Evolutionary conservation across 306 rosid genomes (phyloP), one percentile per base, ranked within the genome.

Genomic region (Vigna reflexopilosa): DNA sequence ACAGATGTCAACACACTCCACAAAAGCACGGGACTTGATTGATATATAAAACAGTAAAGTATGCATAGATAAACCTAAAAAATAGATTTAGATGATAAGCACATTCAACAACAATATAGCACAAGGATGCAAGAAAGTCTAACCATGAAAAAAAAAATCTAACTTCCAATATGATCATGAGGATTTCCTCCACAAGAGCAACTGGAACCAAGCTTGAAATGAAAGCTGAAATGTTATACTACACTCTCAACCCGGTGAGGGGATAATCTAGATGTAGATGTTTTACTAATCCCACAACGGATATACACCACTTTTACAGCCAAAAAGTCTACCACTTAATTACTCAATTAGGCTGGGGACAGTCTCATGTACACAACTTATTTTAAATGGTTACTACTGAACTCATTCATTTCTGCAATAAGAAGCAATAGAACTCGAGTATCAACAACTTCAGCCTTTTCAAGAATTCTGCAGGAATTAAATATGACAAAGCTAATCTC

Each of bases 51-150:
- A 64, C 65, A 67, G 1, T 48, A 8, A 34, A 69, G 59, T 56
- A 38, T 47, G 38, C 52, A 61, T 54, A 74, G 36, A 58, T 45
- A 75, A 81, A 76, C 75, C 75, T 28, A 9, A 42, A 65, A 68
- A 7, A 81, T 20, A 50, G 26, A 70, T 40, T 59, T 10, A 24
- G 40, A 13, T 61, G 54, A 71, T 42, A 38, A 78, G 71, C 67
- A 28, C 9, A 47, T 14, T 12, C 48, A 78, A 67, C 32, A 78
- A 67, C 47, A 55, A 66, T 36, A 70, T 20, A 38, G 62, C 63
- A 38, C 30, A 72, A 42, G 34, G 30, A 28, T 30, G 15, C 15
- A 14, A 6, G 66, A 28, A 81, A 32, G 10, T 61, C 63, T 30
- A 50, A 20, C 42, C 6, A 22, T 48, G 5, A 56, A 55, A 47